phyloP scores from a whole-genome alignment of 345 rosid species.

The Eucalyptus paniculata region DNA sequence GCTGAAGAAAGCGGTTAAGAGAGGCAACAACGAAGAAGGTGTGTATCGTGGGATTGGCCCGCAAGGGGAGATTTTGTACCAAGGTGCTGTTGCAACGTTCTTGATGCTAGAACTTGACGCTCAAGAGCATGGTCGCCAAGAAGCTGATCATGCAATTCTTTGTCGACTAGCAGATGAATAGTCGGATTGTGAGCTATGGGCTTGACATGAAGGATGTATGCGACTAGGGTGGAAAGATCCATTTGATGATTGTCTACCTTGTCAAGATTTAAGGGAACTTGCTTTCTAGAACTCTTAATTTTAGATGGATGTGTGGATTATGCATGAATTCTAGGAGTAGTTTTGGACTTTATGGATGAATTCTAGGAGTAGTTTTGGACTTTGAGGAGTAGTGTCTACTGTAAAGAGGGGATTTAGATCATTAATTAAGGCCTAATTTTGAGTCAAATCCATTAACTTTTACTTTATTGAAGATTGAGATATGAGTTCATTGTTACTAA shows the following conservation, averaged over 20 bases:
- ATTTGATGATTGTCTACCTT: background rate
- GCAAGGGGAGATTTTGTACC: no score
- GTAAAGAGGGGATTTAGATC: background rate
- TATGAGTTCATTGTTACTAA: background rate
- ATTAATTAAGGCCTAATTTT: background rate
- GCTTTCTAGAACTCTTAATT: background rate
- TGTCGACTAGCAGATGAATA: no score
- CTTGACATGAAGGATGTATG: background rate
- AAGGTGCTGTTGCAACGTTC: no score
- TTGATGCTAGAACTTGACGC: no score
- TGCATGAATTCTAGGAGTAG: background rate
- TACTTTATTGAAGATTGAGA: background rate
- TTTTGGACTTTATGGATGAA: background rate
- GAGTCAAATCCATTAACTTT: background rate
- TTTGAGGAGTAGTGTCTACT: background rate
- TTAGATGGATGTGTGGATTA: background rate
- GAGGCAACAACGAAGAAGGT: background rate
- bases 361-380: background rate
- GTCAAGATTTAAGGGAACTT: background rate
- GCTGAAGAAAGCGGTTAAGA: no score
- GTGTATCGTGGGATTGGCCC: no score
- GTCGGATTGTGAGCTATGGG: accelerated
- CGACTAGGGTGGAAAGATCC: background rate
- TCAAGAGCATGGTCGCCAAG: background rate
- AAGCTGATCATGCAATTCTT: no score